Conservation (phyloP, 106 monocot species). For the Allium cepa region DNA sequence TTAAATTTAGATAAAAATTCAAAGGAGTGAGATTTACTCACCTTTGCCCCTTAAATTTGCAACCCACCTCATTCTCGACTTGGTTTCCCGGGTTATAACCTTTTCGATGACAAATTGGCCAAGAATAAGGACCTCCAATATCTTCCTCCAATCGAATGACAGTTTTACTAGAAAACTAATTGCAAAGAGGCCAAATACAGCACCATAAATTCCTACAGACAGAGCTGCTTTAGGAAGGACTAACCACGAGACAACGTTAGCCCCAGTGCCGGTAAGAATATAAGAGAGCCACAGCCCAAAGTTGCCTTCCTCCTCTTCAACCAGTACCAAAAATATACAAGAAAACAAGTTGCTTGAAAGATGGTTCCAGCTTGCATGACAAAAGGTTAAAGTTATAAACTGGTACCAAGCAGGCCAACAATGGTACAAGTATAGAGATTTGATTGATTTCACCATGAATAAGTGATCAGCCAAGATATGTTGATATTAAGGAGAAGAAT, state of each 20-base stretch:
- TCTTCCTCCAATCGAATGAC: slow-evolving; percentile 99
- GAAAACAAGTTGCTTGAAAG: slow-evolving; percentile 96
- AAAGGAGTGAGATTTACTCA: too few species aligned
- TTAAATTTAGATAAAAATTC: too few species aligned
- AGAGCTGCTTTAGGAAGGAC: slow-evolving; percentile 78
- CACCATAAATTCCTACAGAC: slow-evolving; percentile 91
- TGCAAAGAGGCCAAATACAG: slow-evolving; percentile 95
- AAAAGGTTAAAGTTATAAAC: slow-evolving; percentile 87
- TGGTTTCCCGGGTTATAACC: too few species aligned
- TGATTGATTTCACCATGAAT: slow-evolving; percentile 67
- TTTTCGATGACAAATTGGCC: slow-evolving; percentile 98
- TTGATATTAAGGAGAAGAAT: slow-evolving; percentile 85
- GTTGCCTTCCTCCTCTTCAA: slow-evolving; percentile 97
- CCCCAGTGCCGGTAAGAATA: slow-evolving; percentile 87
- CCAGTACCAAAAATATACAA: slow-evolving; percentile 98
- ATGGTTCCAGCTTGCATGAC: slow-evolving; percentile 96
- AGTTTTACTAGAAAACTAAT: slow-evolving; percentile 97
- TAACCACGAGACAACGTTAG: slow-evolving; percentile 93
- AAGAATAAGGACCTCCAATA: slow-evolving; percentile 93
- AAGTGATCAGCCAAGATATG: slow-evolving; percentile 82
- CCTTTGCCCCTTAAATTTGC: too few species aligned
- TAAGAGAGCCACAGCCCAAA: slow-evolving; percentile 96
- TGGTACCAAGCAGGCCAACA: slow-evolving; percentile 77
- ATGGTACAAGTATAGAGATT: slow-evolving; percentile 77
- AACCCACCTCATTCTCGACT: too few species aligned